Evolutionary conservation across 768 basidiomycete genomes (phyloP), one percentile per base, ranked within the genome.

Genomic region (Leccinellum luteum): DNA sequence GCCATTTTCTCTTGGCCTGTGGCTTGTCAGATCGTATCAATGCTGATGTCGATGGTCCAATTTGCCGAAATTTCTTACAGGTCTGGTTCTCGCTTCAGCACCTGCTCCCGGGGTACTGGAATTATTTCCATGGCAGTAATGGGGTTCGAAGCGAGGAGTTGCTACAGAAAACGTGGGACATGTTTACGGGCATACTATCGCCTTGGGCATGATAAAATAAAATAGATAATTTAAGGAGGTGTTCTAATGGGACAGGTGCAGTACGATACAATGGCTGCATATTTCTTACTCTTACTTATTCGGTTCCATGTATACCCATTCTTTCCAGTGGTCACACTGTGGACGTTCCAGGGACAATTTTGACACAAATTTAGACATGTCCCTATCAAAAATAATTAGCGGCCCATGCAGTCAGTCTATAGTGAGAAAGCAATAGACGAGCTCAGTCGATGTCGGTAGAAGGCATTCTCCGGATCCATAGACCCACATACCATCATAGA

Each of bases 11-110:
- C 25, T 25, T 4, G 25, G 25, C 25, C 25, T 25, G 25, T 25
- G 25, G 25, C 25, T 25, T 25, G 25, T 25, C 14, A 41, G 17
- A 2, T 6, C 6, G 2, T 51, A 21, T 38, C 59, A 44, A 69
- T 12, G 6, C 5, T n/a, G 3, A 19, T 12, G 2, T 5, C 28
- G 14, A 13, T 13, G 7, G 4, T 2, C 3, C 25, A 8, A 47
- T 47, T 3, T 27, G 19, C 41, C 19, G 12, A 44, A 2, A 21
- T 10, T 2, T 45, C 4, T 0, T n/a, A n/a, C 7, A 74, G 74
- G 27, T 75, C 19, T 75, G 74, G 74, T 72, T 73, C 56, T 72
- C 72, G 3, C 58, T 73, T 5, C 73, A 70, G 1, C 72, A 75
- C 48, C 47, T 74, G 44, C 56, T 75, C 23, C 74, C 73, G 0